Conservation (phyloP, 2,329 filamentous ascomycete genomes). For the Davidsoniella virescens region DNA sequence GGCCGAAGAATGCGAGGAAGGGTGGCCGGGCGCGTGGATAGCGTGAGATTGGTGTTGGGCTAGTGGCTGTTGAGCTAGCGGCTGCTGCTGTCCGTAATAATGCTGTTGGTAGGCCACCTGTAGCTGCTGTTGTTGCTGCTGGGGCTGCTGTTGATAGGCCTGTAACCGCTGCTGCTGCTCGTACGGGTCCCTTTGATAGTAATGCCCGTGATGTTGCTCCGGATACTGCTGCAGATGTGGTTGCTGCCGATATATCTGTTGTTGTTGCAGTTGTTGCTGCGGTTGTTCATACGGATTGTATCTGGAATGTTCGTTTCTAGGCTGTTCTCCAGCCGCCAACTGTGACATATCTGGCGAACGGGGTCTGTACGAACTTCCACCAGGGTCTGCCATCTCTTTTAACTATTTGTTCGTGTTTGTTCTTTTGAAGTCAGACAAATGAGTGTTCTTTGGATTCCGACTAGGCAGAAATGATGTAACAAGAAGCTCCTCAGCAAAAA, state of each 20-base stretch:
- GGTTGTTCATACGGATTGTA: conserved; percentile 1
- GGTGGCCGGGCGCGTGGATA: conserved; percentile 1
- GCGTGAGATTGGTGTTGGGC: conserved; percentile 1
- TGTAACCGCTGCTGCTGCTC: conserved; percentile 7
- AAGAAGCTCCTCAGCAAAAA: too few species aligned
- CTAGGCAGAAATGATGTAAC: too few species aligned
- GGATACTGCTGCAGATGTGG: conserved; percentile 1
- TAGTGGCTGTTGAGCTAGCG: not conserved
- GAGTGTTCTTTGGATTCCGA: too few species aligned
- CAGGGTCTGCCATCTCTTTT: not conserved
- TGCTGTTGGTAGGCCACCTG: conserved; percentile 14
- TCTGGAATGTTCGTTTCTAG: not conserved
- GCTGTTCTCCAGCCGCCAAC: not conserved
- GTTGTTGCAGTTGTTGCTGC: not conserved
- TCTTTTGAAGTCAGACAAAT: too few species aligned
- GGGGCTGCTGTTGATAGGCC: conserved; percentile 15
- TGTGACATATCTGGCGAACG: conserved; percentile 1
- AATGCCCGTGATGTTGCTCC: not conserved
- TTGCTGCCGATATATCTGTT: not conserved
- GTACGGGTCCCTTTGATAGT: not conserved
- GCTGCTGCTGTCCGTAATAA: conserved; percentile 16
- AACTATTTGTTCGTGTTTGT: too few species aligned
- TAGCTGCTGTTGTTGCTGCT: conserved; percentile 15
- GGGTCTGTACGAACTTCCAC: not conserved
- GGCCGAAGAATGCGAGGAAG: conserved; percentile 7